Conservation (phyloP, 108 stramenopile species). For the Aurantiochytrium sp. region DNA sequence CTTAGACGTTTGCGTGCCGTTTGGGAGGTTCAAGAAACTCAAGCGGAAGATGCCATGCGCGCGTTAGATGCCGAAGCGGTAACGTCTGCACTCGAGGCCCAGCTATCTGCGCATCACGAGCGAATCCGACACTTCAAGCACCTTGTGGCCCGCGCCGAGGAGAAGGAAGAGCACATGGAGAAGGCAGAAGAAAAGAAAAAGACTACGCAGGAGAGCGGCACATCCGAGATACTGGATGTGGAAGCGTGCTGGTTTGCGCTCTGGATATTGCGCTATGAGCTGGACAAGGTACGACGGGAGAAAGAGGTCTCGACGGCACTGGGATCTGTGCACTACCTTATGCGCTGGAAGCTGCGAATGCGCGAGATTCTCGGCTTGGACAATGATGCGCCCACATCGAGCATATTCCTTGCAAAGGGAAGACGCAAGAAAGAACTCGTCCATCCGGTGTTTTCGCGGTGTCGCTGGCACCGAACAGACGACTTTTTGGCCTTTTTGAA, state of each 20-base stretch:
- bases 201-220: too few relatives aligned
- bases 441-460: neutral
- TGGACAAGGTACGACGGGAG: neutral
- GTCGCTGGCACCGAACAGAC: neutral
- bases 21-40: neutral
- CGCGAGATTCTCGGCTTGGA: neutral
- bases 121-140: neutral
- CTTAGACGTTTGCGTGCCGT: neutral
- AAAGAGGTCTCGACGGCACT: conserved; percentile 8
- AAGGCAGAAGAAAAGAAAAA: too few relatives aligned
- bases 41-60: neutral
- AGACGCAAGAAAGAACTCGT: neutral
- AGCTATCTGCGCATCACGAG: neutral
- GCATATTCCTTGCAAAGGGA: neutral
- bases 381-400: neutral
- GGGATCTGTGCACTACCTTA: neutral
- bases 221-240: too few relatives aligned
- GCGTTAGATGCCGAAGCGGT: neutral
- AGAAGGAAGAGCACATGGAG: too few relatives aligned
- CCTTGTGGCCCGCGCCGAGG: neutral
- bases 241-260: neutral
- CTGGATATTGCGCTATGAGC: neutral
- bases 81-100: neutral
- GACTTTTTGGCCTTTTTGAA: neutral
- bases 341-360: conserved; percentile 20